phyloP scores from a whole-genome alignment of 140 eudicot genomes.

The Ambrosia hybrid region DNA sequence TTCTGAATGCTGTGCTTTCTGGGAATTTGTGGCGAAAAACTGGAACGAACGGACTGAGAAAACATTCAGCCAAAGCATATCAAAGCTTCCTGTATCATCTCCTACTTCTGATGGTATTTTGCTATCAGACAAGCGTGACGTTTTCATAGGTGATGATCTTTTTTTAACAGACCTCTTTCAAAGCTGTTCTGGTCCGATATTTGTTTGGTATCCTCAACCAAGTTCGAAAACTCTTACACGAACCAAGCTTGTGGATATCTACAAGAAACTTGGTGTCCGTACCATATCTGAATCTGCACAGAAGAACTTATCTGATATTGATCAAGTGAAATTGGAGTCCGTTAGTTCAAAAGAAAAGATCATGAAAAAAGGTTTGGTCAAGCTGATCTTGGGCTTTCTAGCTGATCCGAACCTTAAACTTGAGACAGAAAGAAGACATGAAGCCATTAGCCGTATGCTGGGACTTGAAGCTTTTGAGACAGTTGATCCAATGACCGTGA shows the following conservation, averaged over 20 bases:
- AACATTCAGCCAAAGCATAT: constrained; percentile 16
- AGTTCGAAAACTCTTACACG: constrained; percentile 28
- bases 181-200: constrained; percentile 34
- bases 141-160: constrained; percentile 53
- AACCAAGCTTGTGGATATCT: constrained; percentile 35
- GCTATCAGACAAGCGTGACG: constrained; percentile 38
- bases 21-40: constrained; percentile 44
- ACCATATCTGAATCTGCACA: constrained; percentile 42
- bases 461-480: constrained; percentile 32
- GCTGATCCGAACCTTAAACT: constrained; percentile 34
- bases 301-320: constrained; percentile 28
- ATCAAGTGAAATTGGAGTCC: constrained; percentile 10
- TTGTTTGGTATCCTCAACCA: constrained; percentile 53
- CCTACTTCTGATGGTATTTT: constrained; percentile 32
- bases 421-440: constrained; percentile 36
- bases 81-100: constrained; percentile 42
- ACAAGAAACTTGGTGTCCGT: constrained; percentile 42
- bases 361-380: constrained; percentile 40
- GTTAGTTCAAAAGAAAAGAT: constrained; percentile 29
- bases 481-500: constrained; percentile 27
- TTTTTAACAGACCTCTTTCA: constrained; percentile 45
- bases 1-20: constrained; percentile 53
- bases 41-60: constrained; percentile 35
- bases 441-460: constrained; percentile 34
- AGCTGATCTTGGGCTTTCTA: constrained; percentile 49